Conservation (phyloP, 2,329 filamentous ascomycete species). For the Phialophora expanda region DNA sequence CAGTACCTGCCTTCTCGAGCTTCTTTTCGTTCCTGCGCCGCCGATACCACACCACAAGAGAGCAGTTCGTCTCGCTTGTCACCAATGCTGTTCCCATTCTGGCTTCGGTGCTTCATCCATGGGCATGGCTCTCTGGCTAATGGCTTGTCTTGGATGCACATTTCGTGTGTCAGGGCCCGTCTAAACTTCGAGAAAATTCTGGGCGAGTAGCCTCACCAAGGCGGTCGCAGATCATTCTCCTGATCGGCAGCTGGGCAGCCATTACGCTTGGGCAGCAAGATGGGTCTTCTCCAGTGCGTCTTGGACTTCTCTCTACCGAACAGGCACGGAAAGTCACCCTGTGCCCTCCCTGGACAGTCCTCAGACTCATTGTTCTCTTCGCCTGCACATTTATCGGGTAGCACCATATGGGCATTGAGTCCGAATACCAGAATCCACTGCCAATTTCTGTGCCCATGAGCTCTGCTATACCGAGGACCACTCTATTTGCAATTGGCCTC, state of each 20-base stretch:
- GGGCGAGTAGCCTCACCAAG: slow-evolving; percentile 24
- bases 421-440: not conserved
- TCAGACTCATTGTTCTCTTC: not conserved
- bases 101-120: not conserved
- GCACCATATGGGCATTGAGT: not conserved
- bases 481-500: not conserved
- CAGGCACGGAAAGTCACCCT: slow-evolving; percentile 7
- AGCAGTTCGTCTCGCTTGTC: slow-evolving; percentile 6
- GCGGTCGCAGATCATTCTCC: slow-evolving; percentile 32
- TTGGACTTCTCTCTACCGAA: slow-evolving; percentile 11
- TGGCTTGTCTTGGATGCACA: not conserved
- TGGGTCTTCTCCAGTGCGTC: slow-evolving; percentile 20
- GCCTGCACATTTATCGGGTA: not conserved
- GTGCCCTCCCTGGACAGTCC: not conserved
- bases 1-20: not conserved
- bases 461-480: not conserved
- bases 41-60: not conserved
- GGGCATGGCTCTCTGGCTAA: not conserved
- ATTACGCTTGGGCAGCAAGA: slow-evolving; percentile 31
- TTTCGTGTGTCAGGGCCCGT: not conserved
- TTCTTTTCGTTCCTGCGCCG: not conserved
- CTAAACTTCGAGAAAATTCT: slow-evolving; percentile 28
- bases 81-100: not conserved
- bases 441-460: not conserved
- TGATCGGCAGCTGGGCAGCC: slow-evolving; percentile 30